These are phyloP conservation scores for Sclerospora graminicola DNA, from an alignment of 352 stramenopile genomes.

Conservation along the genomic window DNA sequence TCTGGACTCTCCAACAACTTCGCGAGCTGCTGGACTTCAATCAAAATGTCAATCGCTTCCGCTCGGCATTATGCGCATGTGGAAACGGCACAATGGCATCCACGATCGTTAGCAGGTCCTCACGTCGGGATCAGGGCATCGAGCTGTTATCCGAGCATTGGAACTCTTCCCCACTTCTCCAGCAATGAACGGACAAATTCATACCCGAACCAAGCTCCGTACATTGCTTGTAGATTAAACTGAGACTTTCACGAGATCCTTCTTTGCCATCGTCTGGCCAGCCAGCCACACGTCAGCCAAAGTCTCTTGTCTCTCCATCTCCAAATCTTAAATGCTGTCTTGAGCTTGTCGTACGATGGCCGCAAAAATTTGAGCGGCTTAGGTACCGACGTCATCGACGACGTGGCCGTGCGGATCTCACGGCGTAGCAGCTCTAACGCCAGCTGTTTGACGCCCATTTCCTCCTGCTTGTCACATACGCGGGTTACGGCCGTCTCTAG, in stretches of 20 bases:
- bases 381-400: slow-evolving; percentile 98
- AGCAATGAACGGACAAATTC: slow-evolving; percentile 97
- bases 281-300: slow-evolving; percentile 78
- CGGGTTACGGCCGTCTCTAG: slow-evolving; percentile 83
- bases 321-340: slow-evolving; percentile 60
- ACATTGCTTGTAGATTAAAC: slow-evolving; percentile 88
- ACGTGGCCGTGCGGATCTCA: slow-evolving; percentile 95
- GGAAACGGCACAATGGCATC: slow-evolving; percentile 98
- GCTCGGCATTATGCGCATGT: slow-evolving; percentile 98
- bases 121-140: slow-evolving; percentile 54
- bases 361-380: slow-evolving; percentile 99
- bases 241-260: slow-evolving; percentile 77
- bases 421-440: slow-evolving; percentile 94
- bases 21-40: slow-evolving; percentile 95
- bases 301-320: slow-evolving; percentile 61
- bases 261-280: slow-evolving; percentile 98
- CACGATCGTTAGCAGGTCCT: slow-evolving; percentile 92
- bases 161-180: slow-evolving; percentile 96
- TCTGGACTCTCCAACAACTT: slow-evolving; percentile 89
- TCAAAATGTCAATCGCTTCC: slow-evolving; percentile 98
- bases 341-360: slow-evolving; percentile 92
- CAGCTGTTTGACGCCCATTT: slow-evolving; percentile 63
- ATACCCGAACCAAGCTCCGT: slow-evolving; percentile 92
- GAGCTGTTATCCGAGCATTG: slow-evolving; percentile 54
- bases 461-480: slow-evolving; percentile 54